These are phyloP conservation scores for Apiospora sp. DNA, from an alignment of 2,329 filamentous ascomycete species.

Conservation along the genomic window DNA sequence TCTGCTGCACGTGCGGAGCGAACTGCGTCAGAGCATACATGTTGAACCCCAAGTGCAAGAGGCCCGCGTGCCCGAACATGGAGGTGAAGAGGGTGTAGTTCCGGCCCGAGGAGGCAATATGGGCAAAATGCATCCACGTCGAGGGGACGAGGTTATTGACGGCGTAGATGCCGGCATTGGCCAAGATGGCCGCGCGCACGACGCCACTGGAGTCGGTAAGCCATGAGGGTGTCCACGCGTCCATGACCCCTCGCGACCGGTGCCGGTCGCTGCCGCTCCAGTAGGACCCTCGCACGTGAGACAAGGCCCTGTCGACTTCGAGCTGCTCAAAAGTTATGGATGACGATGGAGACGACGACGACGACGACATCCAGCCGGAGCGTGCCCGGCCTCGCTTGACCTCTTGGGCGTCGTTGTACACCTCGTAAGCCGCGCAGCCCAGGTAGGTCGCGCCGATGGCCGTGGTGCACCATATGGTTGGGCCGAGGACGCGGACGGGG, in stretches of 20 bases:
- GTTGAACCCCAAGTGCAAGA: constrained; percentile 35
- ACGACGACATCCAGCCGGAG: background rate
- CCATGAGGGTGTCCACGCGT: background rate
- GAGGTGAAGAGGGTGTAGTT: constrained; percentile 40
- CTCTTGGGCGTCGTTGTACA: constrained; percentile 33
- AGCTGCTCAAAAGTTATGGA: constrained; percentile 25
- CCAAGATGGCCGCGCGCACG: constrained; percentile 28
- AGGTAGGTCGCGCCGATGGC: constrained; percentile 36
- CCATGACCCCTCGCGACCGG: background rate
- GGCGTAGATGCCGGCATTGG: constrained; percentile 30
- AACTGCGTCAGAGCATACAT: constrained; percentile 34
- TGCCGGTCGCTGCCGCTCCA: background rate
- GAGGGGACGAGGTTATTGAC: constrained; percentile 23
- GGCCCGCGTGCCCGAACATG: constrained; percentile 35
- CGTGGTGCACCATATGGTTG: constrained; percentile 36
- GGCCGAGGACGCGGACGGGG: constrained; percentile 34
- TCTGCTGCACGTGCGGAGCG: constrained; percentile 28
- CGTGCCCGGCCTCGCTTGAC: constrained; percentile 21
- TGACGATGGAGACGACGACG: background rate
- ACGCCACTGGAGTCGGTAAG: constrained; percentile 25
- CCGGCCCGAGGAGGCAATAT: constrained; percentile 28
- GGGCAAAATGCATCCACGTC: constrained; percentile 28
- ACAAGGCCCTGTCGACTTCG: background rate
- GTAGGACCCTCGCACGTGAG: background rate
- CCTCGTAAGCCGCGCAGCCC: constrained; percentile 38